These are phyloP conservation scores for Tricladium varicosporioides DNA, from an alignment of 2,329 filamentous ascomycete genomes.

Conservation along the genomic window DNA sequence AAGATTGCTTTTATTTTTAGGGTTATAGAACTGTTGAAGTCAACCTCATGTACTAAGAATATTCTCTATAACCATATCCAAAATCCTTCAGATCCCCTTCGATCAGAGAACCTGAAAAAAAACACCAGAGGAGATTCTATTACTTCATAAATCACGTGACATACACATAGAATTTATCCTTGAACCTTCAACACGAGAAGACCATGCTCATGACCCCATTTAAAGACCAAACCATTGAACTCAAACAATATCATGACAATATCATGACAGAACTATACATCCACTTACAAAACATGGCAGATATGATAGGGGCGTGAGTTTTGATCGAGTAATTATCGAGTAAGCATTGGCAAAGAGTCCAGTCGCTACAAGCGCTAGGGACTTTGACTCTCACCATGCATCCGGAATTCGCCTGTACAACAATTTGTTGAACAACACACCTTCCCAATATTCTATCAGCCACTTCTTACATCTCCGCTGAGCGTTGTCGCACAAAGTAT, in stretches of 20 bases:
- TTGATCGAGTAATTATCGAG: constrained; percentile 22
- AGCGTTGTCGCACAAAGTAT: neutral
- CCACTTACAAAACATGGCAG: neutral
- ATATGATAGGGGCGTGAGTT: constrained; percentile 6
- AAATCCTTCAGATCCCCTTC: too few relatives aligned
- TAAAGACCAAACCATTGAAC: neutral
- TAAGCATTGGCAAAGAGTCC: constrained; percentile 2
- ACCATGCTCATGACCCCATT: neutral
- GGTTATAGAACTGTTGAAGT: too few relatives aligned
- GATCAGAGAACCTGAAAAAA: too few relatives aligned
- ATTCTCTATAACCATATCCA: too few relatives aligned
- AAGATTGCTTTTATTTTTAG: too few relatives aligned
- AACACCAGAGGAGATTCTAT: too few relatives aligned
- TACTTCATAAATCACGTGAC: too few relatives aligned
- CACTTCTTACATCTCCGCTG: neutral
- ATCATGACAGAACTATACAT: neutral
- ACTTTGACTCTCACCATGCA: neutral
- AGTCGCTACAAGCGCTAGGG: neutral
- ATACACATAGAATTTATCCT: too few relatives aligned
- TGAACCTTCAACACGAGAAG: neutral
- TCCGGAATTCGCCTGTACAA: constrained; percentile 6
- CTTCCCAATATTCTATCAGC: neutral
- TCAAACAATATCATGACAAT: too few relatives aligned
- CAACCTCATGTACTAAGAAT: too few relatives aligned
- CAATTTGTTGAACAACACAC: neutral